Conservation (phyloP, 306 rosid species). For the Trichosanthes cucumerina region DNA sequence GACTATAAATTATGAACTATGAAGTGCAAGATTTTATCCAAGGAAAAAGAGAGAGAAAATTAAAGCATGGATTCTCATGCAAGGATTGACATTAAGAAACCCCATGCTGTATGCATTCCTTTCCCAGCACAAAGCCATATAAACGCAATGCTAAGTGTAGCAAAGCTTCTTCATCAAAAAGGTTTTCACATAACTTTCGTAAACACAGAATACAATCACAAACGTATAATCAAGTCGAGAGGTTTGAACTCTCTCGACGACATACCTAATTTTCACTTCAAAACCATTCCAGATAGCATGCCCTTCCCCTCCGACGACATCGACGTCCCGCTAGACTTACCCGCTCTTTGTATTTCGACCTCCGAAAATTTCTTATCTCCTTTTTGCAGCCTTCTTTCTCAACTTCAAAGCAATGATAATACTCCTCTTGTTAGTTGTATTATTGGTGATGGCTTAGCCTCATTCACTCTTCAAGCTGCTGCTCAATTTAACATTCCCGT, state of each 20-base stretch:
- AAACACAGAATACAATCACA: neutral
- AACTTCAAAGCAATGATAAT: neutral
- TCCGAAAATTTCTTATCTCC: conserved; percentile 20
- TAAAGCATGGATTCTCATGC: neutral
- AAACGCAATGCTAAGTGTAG: neutral
- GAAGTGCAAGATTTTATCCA: too few species aligned
- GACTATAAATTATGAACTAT: too few species aligned
- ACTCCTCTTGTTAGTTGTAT: conserved; percentile 34
- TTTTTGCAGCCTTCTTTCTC: conserved; percentile 25
- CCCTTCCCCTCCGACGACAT: conserved; percentile 20
- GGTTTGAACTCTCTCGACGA: neutral
- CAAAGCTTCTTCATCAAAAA: neutral
- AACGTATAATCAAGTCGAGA: neutral
- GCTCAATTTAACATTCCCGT: neutral
- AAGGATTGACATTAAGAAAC: neutral
- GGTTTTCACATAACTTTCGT: neutral
- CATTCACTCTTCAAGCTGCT: neutral
- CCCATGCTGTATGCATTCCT: neutral
- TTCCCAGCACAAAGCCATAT: neutral
- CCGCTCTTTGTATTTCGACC: conserved; percentile 23
- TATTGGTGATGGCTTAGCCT: neutral
- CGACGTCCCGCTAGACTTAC: conserved; percentile 32
- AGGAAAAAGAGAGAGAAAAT: too few species aligned
- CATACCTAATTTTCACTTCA: neutral
- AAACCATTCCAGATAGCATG: conserved; percentile 32